Evolutionary conservation across 1,139 yeast genomes (phyloP), one percentile per base, ranked within the genome.

Genomic region (Taphrina deformans): DNA sequence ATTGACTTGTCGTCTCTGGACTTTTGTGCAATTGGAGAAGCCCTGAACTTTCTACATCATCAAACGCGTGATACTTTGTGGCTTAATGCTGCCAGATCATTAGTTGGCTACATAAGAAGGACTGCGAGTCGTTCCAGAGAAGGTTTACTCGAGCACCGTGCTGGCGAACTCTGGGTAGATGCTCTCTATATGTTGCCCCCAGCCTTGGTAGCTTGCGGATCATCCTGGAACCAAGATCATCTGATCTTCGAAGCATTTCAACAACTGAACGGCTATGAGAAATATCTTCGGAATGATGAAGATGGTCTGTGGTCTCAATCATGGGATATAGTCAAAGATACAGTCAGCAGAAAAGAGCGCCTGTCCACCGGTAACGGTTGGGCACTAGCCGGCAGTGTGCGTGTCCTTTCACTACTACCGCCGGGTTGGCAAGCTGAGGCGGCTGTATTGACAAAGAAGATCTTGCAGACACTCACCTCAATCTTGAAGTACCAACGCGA

Each of bases 341-440:
- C 56, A 1, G 26, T 23, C 16, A 52, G 46, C 23, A 29, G 63
- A 12, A 40, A 31, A 23, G 63, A 59, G 29, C 48, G 46, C 5
- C 21, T 59, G 41, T 48, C 56, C 12, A 59, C 63, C 14, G 63
- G 63, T 31, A 59, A 59, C 29, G 63, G 63, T 3, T 59, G 63
- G 63, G 63, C 63, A 7, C 26, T 59, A 5, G 63, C 63, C 7
- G 63, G 63, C 21, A 48, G 63, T 23, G 56, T 59, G 9, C 55
- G 63, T 18, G 63, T 50, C 18, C 50, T 59, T 3, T 59, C 63
- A 10, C 24, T 59, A 12, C 50, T 59, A 6, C 63, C 63, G 2
- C 56, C 55, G n/a, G 63, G 63, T n/a, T 59, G 63, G 63, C 50
- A 59, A n/a, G 27, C 45, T 14, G 63, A 59, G 27, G 56, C 63